Base-by-base conservation (phyloP, 768 basidiomycete genomes). In the Kwoniella sp. region DNA sequence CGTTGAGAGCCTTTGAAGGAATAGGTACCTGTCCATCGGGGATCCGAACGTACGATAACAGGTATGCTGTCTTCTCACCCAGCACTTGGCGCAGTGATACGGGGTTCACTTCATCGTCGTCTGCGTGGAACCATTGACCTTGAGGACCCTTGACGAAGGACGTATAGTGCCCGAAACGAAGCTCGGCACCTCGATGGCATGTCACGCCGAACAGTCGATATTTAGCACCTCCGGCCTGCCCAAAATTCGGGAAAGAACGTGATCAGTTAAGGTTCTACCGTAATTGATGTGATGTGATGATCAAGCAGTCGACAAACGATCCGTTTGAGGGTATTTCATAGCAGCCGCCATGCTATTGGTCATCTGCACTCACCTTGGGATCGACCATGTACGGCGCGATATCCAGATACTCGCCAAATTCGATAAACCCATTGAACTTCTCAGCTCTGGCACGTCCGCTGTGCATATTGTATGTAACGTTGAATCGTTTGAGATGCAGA, bases 91-190 rank as follows among this genome's bases (percentile, higher is more conserved):
- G 67, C 19, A 68, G 75, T 15, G 79, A 73, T 2, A 2, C 80
- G 72, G 10, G 47, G 9, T 84, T 81, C 24, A 93, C 89, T 50
- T 82, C 82, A 27, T 93, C 91, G 76, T 99, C 96, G 81, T 99
- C 95, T 88, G 94, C 94, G 81, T 92, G 88, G 81, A 85, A 87
- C 94, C 94, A 99, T 36, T 81, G 81, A 12, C 87, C 88, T 33
- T 85, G 82, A 36, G 83, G 84, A 44, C 86, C 84, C 77, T 88
- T 90, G 72, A 96, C 87, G 71, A 86, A 88, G 19, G 94, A 88
- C 68, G 87, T 92, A 80, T 99, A 99, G 80, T 99, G 96, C 3
- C 96, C 96, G 1, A 90, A 94, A 74, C 96, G 91, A 15, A 94
- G 92, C 5, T 93, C 92, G 46, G 86, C 84, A 56, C 96, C 96